Evolutionary conservation across 2,329 filamentous ascomycete species (phyloP).

Genomic region (Diaporthe humulicola): DNA sequence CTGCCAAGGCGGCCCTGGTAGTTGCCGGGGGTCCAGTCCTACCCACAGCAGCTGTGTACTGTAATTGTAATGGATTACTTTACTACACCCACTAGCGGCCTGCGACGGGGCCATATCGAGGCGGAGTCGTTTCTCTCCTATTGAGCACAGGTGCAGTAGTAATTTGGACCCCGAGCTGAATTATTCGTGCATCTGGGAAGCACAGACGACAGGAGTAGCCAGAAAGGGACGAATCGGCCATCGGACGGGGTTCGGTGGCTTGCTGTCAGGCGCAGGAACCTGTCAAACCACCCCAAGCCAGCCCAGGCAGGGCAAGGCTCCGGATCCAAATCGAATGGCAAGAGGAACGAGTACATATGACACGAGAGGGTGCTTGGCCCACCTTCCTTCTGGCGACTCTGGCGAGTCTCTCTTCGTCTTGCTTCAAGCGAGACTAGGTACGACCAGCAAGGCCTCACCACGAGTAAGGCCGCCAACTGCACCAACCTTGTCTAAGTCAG

Average conservation of each 20-base stretch:
- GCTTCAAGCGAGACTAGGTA: slow-evolving; percentile 1
- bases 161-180: neutral
- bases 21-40: neutral
- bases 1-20: neutral
- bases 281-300: neutral
- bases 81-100: slow-evolving; percentile 13
- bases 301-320: neutral
- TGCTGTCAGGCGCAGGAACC: slow-evolving; percentile 15
- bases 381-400: too few relatives aligned
- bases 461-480: neutral
- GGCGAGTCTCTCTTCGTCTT: slow-evolving; percentile 11
- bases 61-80: neutral
- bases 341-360: neutral
- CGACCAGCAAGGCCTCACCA: neutral
- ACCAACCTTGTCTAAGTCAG: slow-evolving; percentile 29
- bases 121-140: slow-evolving; percentile 7
- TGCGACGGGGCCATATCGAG: slow-evolving; percentile 1
- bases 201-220: slow-evolving; percentile 4
- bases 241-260: slow-evolving; percentile 5
- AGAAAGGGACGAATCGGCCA: neutral
- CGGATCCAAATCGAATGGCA: neutral
- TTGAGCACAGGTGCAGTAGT: slow-evolving; percentile 12
- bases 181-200: slow-evolving; percentile 15
- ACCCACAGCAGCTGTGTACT: slow-evolving; percentile 6
- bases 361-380: neutral